Base-by-base conservation (phyloP, 148 eudicot species). In the Selenicereus undatus region DNA sequence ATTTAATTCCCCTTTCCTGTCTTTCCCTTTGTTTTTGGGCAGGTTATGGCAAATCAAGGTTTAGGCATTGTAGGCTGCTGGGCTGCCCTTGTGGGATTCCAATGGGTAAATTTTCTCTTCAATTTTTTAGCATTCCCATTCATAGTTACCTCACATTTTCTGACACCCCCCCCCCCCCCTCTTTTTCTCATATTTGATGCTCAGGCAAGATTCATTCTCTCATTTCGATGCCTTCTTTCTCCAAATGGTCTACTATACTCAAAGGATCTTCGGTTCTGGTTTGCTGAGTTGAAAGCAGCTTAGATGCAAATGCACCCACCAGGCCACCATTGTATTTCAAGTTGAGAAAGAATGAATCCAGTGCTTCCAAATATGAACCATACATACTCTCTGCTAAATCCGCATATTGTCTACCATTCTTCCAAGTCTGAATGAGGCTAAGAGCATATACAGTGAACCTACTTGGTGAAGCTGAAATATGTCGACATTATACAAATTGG, bases 11-110 rank as follows among this genome's bases (percentile, higher is more conserved):
- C 12, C 17, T 76, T 50, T 32, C 32, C 32, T 32, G 32, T 32
- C 32, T 32, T 16, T 30, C 29, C 29, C n/a, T 30, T 12, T 22
- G 45, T 71, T 43, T 29, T 36, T 77, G 74, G 36, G 71, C 92
- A 91, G 95, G 50, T 88, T 20, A 77, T 92, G 74, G 88, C 80
- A 87, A 86, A 74, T 71, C 88, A 76, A 81, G 95, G 94, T 80
- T 86, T 81, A 60, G 95, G 92, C 74, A 81, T 92, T 58, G 73
- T 82, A 7, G 91, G 92, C 69, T 91, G 91, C 83, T 93, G 97
- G 97, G 80, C 80, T 62, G 89, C 90, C 42, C 97, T 95, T 17
- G 97, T 90, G 36, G 93, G 89, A 77, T 93, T 91, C 80, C 95
- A 92, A 84, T 92, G 91, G 91, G 94, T 91, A 88, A 85, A 69